Conservation (phyloP, 257 asterid genomes). For the Forsythia viridissima region DNA sequence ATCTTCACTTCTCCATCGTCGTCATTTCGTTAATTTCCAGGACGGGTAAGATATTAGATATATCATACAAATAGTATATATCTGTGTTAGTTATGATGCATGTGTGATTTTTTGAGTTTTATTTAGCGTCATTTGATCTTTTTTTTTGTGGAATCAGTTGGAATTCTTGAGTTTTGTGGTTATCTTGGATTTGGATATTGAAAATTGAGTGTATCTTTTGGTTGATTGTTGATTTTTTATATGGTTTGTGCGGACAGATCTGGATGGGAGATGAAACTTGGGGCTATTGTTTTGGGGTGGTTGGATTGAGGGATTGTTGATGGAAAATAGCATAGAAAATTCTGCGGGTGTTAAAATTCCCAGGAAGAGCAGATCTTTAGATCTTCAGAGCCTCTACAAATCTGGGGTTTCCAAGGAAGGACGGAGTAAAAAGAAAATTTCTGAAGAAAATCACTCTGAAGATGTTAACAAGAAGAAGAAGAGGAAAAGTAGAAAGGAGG, state of each 20-base stretch:
- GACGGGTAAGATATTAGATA: conserved; percentile 38
- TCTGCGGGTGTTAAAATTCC: conserved; percentile 53
- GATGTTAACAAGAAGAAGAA: conserved; percentile 48
- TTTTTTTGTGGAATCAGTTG: conserved; percentile 23
- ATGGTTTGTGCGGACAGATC: conserved; percentile 74
- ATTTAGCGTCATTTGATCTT: conserved; percentile 25
- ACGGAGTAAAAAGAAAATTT: conserved; percentile 31
- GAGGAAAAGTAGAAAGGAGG: conserved; percentile 59
- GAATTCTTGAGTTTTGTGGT: background rate
- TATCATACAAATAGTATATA: conserved; percentile 10
- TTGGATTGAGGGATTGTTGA: conserved; percentile 57
- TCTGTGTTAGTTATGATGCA: conserved; percentile 24
- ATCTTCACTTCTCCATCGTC: conserved; percentile 43
- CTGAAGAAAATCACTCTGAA: conserved; percentile 38
- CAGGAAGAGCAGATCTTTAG: conserved; percentile 80
- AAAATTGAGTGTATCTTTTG: conserved; percentile 22
- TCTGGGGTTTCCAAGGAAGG: conserved; percentile 48
- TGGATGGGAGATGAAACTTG: conserved; percentile 44
- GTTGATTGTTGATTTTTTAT: conserved; percentile 23
- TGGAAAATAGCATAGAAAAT: conserved; percentile 71
- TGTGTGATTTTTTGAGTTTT: conserved; percentile 33
- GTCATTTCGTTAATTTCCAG: conserved; percentile 43
- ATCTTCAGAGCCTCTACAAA: conserved; percentile 72
- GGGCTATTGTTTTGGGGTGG: conserved; percentile 49
- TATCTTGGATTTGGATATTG: conserved; percentile 25